Evolutionary conservation across 2,329 filamentous ascomycete genomes (phyloP).

Genomic region (Botrytis fabae): DNA sequence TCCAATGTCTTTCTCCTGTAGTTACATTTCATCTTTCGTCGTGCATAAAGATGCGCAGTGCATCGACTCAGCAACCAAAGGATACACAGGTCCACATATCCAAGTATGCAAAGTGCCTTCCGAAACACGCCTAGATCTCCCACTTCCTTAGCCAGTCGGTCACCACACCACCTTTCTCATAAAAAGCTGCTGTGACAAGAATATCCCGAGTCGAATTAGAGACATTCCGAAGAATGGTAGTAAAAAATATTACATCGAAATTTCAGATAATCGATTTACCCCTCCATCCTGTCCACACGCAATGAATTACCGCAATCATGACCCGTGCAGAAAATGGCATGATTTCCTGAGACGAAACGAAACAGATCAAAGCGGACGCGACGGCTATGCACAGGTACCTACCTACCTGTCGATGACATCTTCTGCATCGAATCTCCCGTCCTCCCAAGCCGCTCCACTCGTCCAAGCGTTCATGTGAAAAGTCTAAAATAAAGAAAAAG

Average conservation of each 20-base stretch:
- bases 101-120: slow-evolving; percentile 3
- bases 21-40: slow-evolving; percentile 1
- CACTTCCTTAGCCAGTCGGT: not conserved
- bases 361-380: not conserved
- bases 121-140: not conserved
- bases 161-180: not conserved
- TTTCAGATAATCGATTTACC: not conserved
- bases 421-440: not conserved
- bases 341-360: not conserved
- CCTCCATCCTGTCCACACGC: not conserved
- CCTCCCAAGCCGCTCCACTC: not conserved
- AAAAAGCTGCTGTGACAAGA: no score
- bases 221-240: not conserved
- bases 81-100: not conserved
- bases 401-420: not conserved
- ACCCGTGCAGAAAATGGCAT: not conserved
- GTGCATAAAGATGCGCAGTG: not conserved
- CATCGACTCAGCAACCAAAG: slow-evolving; percentile 6
- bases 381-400: slow-evolving; percentile 8
- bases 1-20: not conserved
- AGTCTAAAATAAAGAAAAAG: not conserved
- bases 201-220: not conserved
- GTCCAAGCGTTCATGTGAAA: slow-evolving; percentile 13
- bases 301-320: not conserved
- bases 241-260: not conserved